These are phyloP conservation scores for Tetrapisispora pingtungensis DNA, from an alignment of 805 yeast species.

Conservation along the genomic window DNA sequence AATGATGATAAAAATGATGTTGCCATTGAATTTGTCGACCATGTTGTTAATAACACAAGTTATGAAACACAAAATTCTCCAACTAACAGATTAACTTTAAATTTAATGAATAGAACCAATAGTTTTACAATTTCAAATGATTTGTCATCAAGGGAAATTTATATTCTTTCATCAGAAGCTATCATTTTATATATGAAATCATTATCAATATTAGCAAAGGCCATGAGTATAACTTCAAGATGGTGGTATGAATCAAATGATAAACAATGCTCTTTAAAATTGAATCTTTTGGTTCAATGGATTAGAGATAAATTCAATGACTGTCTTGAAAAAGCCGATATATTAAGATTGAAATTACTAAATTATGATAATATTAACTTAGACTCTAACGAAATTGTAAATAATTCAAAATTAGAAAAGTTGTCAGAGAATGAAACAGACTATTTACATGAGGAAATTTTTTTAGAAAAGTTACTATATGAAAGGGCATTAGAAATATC, in stretches of 20 bases:
- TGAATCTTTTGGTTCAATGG: constrained; percentile 80
- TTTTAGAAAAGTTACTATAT: constrained; percentile 79
- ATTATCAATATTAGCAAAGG: constrained; percentile 68
- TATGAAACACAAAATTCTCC: not conserved
- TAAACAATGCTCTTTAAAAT: constrained; percentile 34
- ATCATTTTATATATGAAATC: constrained; percentile 77
- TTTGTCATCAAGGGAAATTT: constrained; percentile 48
- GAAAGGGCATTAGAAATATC: constrained; percentile 93
- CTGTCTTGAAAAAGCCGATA: constrained; percentile 80
- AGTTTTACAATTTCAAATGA: constrained; percentile 9
- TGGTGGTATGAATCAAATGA: constrained; percentile 68
- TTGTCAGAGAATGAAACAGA: constrained; percentile 5
- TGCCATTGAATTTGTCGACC: constrained; percentile 25
- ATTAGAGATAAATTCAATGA: constrained; percentile 82
- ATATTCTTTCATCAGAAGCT: constrained; percentile 71
- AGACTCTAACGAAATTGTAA: too few species aligned
- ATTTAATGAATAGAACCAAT: constrained; percentile 2
- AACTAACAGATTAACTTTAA: not conserved
- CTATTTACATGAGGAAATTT: constrained; percentile 22
- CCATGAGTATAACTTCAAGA: constrained; percentile 73
- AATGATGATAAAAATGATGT: constrained; percentile 13
- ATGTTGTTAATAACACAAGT: not conserved
- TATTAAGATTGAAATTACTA: constrained; percentile 46
- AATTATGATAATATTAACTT: constrained; percentile 7
- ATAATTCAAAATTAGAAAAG: constrained; percentile 32